Conservation (phyloP, 352 stramenopile species). For the Globisporangium cylindrosporum region DNA sequence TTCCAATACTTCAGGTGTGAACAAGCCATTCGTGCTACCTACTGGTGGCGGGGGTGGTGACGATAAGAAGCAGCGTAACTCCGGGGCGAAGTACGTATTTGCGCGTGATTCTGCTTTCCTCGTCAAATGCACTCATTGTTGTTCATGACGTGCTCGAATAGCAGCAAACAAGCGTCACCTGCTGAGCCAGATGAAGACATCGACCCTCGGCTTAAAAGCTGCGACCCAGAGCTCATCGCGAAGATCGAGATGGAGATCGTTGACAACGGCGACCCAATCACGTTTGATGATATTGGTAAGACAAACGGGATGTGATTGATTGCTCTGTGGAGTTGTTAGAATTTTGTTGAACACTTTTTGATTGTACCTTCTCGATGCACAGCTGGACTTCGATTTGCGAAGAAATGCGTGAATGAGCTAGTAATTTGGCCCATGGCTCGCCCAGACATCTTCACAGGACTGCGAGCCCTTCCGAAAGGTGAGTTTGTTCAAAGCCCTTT, state of each 20-base stretch:
- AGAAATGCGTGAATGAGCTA: slow-evolving; percentile 97
- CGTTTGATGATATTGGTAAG: slow-evolving; percentile 97
- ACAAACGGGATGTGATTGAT: not conserved
- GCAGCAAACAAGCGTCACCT: slow-evolving; percentile 19
- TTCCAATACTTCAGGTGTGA: slow-evolving; percentile 34
- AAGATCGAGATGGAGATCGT: slow-evolving; percentile 98
- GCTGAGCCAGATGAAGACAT: slow-evolving; percentile 77
- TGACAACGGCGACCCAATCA: slow-evolving; percentile 89
- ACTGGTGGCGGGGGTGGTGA: slow-evolving; percentile 34
- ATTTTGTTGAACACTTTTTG: not conserved
- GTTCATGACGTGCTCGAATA: slow-evolving; percentile 7
- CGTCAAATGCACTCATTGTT: not conserved
- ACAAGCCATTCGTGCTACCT: slow-evolving; percentile 77
- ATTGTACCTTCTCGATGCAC: slow-evolving; percentile 1
- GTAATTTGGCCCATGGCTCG: slow-evolving; percentile 98
- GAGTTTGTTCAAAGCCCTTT: not conserved
- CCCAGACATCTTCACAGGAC: slow-evolving; percentile 96
- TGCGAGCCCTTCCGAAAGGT: slow-evolving; percentile 91
- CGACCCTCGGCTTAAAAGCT: slow-evolving; percentile 91
- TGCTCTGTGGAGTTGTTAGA: not conserved
- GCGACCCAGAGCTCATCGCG: slow-evolving; percentile 94
- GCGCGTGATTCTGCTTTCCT: not conserved
- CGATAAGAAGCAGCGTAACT: slow-evolving; percentile 18
- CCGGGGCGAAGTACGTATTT: slow-evolving; percentile 8
- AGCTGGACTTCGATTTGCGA: slow-evolving; percentile 96